These are phyloP conservation scores for Hemerocallis citrina DNA, from an alignment of 106 monocot genomes.

Conservation along the genomic window DNA sequence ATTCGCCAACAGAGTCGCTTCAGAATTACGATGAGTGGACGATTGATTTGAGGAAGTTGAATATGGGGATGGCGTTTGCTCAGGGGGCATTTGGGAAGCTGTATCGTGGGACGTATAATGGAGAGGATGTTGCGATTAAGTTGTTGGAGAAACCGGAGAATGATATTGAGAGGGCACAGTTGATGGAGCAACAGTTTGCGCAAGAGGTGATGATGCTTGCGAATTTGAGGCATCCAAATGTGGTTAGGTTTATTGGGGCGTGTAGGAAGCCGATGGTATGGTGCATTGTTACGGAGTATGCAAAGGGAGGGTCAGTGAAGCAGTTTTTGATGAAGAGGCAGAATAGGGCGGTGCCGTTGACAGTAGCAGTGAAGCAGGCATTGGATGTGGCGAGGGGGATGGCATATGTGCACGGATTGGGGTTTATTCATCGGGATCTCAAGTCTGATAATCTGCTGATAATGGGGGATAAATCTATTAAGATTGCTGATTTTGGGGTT, in stretches of 20 bases:
- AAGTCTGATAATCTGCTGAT: conserved; percentile 34
- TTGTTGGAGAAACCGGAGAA: conserved; percentile 26
- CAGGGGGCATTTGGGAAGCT: conserved; percentile 37
- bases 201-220: conserved; percentile 43
- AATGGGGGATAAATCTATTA: conserved; percentile 25
- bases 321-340: conserved; percentile 25
- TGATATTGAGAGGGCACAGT: conserved; percentile 21
- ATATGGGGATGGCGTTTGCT: conserved; percentile 25
- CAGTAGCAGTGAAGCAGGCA: conserved; percentile 23
- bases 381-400: conserved; percentile 28
- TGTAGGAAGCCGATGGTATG: conserved; percentile 35
- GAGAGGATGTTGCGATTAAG: conserved; percentile 36
- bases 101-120: conserved; percentile 25
- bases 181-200: conserved; percentile 39
- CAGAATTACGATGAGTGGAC: conserved; percentile 26
- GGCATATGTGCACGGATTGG: conserved; percentile 25
- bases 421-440: conserved; percentile 30
- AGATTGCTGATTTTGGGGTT: conserved; percentile 33
- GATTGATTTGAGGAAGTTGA: conserved; percentile 18
- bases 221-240: conserved; percentile 17
- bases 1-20: conserved; percentile 8
- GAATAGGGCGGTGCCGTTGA: conserved; percentile 20
- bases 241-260: conserved; percentile 29
- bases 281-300: conserved; percentile 39
- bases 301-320: conserved; percentile 30